phyloP scores from a whole-genome alignment of 192 early-diverging fungal species.

The Chytriomyces confervae region DNA sequence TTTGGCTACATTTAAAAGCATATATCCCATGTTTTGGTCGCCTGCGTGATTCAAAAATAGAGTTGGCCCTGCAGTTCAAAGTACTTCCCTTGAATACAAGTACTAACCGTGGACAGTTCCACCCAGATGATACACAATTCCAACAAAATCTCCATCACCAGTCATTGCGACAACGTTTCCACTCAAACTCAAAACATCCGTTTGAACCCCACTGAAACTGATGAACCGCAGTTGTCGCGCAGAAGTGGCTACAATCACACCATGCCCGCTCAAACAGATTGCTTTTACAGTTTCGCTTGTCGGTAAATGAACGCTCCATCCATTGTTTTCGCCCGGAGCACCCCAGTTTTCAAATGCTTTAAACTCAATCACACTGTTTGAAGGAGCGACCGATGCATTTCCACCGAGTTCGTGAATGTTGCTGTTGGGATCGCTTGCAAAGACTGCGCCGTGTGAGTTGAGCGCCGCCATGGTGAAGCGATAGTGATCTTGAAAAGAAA shows the following conservation, averaged over 20 bases:
- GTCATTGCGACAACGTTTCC: slow-evolving; percentile 53
- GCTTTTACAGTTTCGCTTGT: slow-evolving; percentile 39
- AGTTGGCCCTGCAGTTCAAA: slow-evolving; percentile 1
- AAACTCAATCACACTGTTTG: slow-evolving; percentile 36
- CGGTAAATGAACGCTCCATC: slow-evolving; percentile 1
- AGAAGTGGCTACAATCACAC: slow-evolving; percentile 76
- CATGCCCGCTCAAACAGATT: slow-evolving; percentile 72
- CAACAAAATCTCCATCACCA: slow-evolving; percentile 30
- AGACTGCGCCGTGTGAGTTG: slow-evolving; percentile 69
- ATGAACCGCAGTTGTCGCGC: slow-evolving; percentile 80
- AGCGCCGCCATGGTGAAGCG: slow-evolving; percentile 82
- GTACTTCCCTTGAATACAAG: background rate
- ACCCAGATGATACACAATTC: slow-evolving; percentile 56
- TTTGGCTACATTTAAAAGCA: slow-evolving; percentile 63
- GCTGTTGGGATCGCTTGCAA: slow-evolving; percentile 62
- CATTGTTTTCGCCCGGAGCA: slow-evolving; percentile 71
- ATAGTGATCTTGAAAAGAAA: slow-evolving; percentile 82
- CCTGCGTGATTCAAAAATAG: slow-evolving; percentile 13
- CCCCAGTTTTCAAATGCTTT: slow-evolving; percentile 74
- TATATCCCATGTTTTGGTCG: slow-evolving; percentile 64
- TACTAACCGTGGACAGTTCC: slow-evolving; percentile 49
- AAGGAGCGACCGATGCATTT: background rate
- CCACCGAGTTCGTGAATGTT: background rate
- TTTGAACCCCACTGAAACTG: slow-evolving; percentile 79
- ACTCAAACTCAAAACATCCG: slow-evolving; percentile 68